Base-by-base conservation (phyloP, 1,284 basidiomycete species). In the Phylloporus sp. region DNA sequence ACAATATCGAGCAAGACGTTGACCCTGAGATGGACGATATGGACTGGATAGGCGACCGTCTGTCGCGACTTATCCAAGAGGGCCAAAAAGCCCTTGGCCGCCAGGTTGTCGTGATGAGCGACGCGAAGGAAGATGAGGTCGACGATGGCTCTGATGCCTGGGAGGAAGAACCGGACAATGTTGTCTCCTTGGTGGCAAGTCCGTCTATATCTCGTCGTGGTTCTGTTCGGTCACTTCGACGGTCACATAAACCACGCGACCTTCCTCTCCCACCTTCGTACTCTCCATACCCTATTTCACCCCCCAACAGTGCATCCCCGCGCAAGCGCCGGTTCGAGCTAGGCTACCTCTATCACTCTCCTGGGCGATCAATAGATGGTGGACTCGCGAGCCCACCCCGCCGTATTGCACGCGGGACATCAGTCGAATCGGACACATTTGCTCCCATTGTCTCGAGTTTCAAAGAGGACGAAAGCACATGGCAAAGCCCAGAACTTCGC, bases 71-170 rank as follows among this genome's bases (percentile, higher is more conserved):
- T 56, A 93, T 94, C 70, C 86, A 88, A 73, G 88, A 93, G 72
- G 92, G 92, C 20, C 88, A 91, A 74, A 87, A 85, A 61, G 92
- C 92, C 0, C 83, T 94, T 15, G 87, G 86, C 20, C 82, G 85
- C 35, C 91, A 93, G 75, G 83, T 94, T 29, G 92, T 94, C 7
- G 86, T 94, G 11, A 87, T 88, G 84, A 88, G 87, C 70, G 92
- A 94, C 60, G 82, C 84, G 11, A 82, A 88, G 66, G 91, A 92
- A 72, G 92, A 93, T 69, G 90, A 89, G 72, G 85, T 89, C 12
- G 92, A 93, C 67, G 91, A 93, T 74, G 91, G 90, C 2, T 84
- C 81, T n/a, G 91, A 87, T 6, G 84, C 81, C 6, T 93, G 91
- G 92, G 87, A 86, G 61, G 90, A 91, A 64, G 88, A 89, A 60